phyloP scores from a whole-genome alignment of 1,284 basidiomycete species.

The Ustilago curta region DNA sequence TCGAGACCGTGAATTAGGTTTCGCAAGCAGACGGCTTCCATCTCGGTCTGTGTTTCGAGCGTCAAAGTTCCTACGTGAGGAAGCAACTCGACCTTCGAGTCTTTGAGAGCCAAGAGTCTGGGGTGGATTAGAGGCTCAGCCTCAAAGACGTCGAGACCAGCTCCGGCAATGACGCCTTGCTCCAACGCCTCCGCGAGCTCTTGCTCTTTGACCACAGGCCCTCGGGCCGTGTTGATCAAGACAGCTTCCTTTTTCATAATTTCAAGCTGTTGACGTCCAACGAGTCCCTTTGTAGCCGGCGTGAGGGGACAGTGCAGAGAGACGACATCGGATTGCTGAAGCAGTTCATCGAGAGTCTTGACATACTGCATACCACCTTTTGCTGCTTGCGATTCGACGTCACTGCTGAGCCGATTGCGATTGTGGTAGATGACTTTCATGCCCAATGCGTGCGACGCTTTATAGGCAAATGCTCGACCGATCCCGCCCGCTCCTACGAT shows the following conservation, averaged over 20 bases:
- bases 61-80: constrained; percentile 66
- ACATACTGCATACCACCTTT: constrained; percentile 58
- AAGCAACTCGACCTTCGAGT: constrained; percentile 54
- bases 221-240: constrained; percentile 72
- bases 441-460: constrained; percentile 59
- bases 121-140: constrained; percentile 53
- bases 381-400: constrained; percentile 65
- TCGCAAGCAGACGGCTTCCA: constrained; percentile 68
- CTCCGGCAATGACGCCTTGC: constrained; percentile 70
- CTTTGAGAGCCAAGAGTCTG: constrained; percentile 40
- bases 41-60: constrained; percentile 68
- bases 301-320: constrained; percentile 72
- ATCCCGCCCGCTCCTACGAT: constrained; percentile 65
- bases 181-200: constrained; percentile 60
- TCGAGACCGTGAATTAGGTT: constrained; percentile 64
- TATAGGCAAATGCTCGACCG: constrained; percentile 58
- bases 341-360: constrained; percentile 69
- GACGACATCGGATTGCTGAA: constrained; percentile 71
- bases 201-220: constrained; percentile 71
- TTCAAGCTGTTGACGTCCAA: constrained; percentile 69
- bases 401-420: constrained; percentile 41
- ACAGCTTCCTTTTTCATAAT: constrained; percentile 70
- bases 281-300: constrained; percentile 69
- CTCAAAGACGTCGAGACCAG: constrained; percentile 86
- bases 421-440: constrained; percentile 65